Evolutionary conservation across 108 stramenopile genomes (phyloP), one percentile per base, ranked within the genome.

Genomic region (Pseudonitzschia pungens): DNA sequence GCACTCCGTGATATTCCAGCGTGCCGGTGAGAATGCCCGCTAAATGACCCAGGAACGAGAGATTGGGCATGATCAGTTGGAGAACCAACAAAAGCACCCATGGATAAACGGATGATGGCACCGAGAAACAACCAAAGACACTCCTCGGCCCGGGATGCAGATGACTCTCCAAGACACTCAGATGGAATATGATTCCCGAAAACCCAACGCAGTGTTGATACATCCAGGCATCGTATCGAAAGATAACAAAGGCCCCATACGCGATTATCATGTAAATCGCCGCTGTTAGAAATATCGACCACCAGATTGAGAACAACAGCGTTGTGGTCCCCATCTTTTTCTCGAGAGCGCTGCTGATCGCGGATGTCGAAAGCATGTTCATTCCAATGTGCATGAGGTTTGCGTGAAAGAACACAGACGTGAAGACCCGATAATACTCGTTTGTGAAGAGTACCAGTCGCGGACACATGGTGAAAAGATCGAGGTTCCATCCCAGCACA

Each of bases 371-470:
- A 78, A 92, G 83, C 91, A 95, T 90, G 70, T 97, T 97, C 89
- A 96, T 89, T 5, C 73, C 92, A 55, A 97, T 91, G 73, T 97
- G 97, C 83, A 95, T 69, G n/a, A 95, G 28, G 58, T 75, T 84
- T 3, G 83, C 94, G 78, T 97, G 97, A 74, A 94, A 87, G 58
- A 96, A 70, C 0, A 85, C 74, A 26, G 85, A 86, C 11, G 94
- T 87, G 20, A 92, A 27, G 32, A 96, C 69, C 18, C 97, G 83
- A 66, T 94, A 93, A 67, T 78, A 82, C 66, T 97, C 86, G 53
- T 67, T 58, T 24, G 68, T 65, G 57, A 86, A 82, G 4, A 94
- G 26, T 0, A 96, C 74, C 21, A 69, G 51, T 10, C 84, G 71
- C 11, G 92, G 95, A 55, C 85, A 87, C 77, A 96, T 77, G 1